Evolutionary conservation across 2,329 filamentous ascomycete genomes (phyloP).

Genomic region (Fusarium keratoplasticum): DNA sequence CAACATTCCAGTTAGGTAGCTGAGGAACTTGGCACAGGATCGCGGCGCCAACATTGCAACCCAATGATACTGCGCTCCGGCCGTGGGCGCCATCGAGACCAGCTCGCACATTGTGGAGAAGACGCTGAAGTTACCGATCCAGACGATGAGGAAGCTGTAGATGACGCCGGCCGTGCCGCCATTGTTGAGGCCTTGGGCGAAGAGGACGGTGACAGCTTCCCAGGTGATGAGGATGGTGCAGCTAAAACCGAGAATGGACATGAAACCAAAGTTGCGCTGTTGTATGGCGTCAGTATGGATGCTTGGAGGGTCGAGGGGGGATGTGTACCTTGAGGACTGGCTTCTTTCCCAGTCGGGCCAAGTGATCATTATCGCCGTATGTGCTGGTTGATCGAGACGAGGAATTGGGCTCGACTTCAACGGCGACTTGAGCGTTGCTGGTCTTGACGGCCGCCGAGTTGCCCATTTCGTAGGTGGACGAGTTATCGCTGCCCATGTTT

Average conservation of each 20-base stretch:
- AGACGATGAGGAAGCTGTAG: constrained; percentile 62
- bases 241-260: constrained; percentile 64
- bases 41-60: constrained; percentile 64
- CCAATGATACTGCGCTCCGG: constrained; percentile 72
- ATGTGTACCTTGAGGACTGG: constrained; percentile 42
- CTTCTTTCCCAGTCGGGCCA: constrained; percentile 46
- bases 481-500: constrained; percentile 36
- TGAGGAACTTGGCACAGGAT: constrained; percentile 62
- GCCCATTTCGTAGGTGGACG: constrained; percentile 41
- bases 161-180: constrained; percentile 65
- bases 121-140: constrained; percentile 58
- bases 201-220: constrained; percentile 56
- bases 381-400: constrained; percentile 16
- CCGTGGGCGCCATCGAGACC: constrained; percentile 60
- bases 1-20: constrained; percentile 63
- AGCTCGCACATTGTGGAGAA: constrained; percentile 56
- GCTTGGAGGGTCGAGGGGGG: too few species aligned
- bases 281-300: not conserved
- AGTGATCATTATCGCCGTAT: constrained; percentile 40
- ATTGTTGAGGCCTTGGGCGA: constrained; percentile 54
- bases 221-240: constrained; percentile 65
- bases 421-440: constrained; percentile 6
- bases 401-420: constrained; percentile 35
- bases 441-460: constrained; percentile 30
- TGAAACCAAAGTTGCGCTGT: constrained; percentile 61